phyloP scores from a whole-genome alignment of 192 early-diverging fungal species.

The Phlyctochytrium bullatum region DNA sequence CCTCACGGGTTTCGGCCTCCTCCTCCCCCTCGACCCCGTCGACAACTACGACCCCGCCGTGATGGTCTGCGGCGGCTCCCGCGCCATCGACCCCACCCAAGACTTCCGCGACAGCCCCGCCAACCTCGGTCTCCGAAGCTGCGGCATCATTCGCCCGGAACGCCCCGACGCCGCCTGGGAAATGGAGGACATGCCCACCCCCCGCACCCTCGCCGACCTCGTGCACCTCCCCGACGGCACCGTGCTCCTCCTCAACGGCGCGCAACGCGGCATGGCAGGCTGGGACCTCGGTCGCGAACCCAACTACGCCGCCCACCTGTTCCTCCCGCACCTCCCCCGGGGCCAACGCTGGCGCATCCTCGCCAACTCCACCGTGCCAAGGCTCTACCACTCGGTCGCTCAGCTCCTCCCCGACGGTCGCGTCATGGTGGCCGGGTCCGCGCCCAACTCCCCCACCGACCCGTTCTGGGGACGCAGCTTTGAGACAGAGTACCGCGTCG shows the following conservation, averaged over 20 bases:
- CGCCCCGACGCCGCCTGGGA: conserved; percentile 20
- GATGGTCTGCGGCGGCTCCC: conserved; percentile 57
- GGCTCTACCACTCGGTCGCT: conserved; percentile 60
- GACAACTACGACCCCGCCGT: conserved; percentile 56
- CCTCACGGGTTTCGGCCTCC: conserved; percentile 47
- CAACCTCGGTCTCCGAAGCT: conserved; percentile 11
- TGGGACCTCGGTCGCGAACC: conserved; percentile 32
- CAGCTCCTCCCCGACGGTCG: conserved; percentile 52
- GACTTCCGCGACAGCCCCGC: background rate
- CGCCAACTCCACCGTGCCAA: conserved; percentile 48
- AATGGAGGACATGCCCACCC: conserved; percentile 23
- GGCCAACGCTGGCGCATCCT: conserved; percentile 42
- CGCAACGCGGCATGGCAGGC: conserved; percentile 21
- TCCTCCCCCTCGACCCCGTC: conserved; percentile 52
- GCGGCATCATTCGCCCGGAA: conserved; percentile 9
- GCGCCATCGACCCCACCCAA: too few relatives aligned
- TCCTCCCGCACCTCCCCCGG: conserved; percentile 40
- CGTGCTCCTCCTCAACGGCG: conserved; percentile 57
- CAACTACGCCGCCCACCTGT: conserved; percentile 50
- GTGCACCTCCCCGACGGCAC: conserved; percentile 47
- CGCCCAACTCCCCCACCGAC: conserved; percentile 34
- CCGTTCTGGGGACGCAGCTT: conserved; percentile 3
- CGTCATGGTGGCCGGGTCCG: conserved; percentile 59
- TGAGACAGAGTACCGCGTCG: conserved; percentile 17
- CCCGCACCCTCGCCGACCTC: conserved; percentile 18